A percentile compares a stretch with the other conserved stretches of the same genome.
phyloP scores from a whole-genome alignment of 495 filamentous ascomycete species.

The Cercophora scortea region DNA sequence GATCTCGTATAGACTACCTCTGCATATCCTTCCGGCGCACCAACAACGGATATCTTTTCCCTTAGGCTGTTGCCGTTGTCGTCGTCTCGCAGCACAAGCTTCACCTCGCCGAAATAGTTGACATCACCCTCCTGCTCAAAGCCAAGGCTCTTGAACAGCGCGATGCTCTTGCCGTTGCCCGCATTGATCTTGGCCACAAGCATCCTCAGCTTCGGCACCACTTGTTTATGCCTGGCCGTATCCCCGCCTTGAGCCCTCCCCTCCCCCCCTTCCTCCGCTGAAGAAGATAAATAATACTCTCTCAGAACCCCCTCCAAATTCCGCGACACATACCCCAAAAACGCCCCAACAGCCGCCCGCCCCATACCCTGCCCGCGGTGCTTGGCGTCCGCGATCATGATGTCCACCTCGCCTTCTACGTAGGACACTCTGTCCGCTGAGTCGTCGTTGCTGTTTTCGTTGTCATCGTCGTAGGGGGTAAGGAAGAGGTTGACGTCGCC shows the following conservation, averaged over 20 bases:
- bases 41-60: constrained; percentile 1
- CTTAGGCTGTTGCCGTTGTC: too few relatives aligned
- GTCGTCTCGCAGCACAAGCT: constrained; percentile 22
- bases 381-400: constrained; percentile 68
- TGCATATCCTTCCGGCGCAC: constrained; percentile 11
- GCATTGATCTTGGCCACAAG: constrained; percentile 41
- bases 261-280: neutral
- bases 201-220: constrained; percentile 15
- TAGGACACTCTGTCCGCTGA: neutral
- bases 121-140: constrained; percentile 34
- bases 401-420: constrained; percentile 65
- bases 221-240: neutral
- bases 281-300: constrained; percentile 41
- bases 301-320: constrained; percentile 43
- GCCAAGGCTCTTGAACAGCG: constrained; percentile 37
- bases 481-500: constrained; percentile 88
- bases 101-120: constrained; percentile 46
- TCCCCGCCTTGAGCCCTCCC: too few relatives aligned
- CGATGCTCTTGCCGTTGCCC: constrained; percentile 30
- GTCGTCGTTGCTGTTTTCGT: constrained; percentile 7
- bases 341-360: constrained; percentile 53
- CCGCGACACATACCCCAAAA: constrained; percentile 55
- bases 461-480: constrained; percentile 33
- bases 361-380: constrained; percentile 61
- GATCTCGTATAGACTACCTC: constrained; percentile 18